Conservation (phyloP, 2,329 filamentous ascomycete species). For the Ceratocystis colombiana region DNA sequence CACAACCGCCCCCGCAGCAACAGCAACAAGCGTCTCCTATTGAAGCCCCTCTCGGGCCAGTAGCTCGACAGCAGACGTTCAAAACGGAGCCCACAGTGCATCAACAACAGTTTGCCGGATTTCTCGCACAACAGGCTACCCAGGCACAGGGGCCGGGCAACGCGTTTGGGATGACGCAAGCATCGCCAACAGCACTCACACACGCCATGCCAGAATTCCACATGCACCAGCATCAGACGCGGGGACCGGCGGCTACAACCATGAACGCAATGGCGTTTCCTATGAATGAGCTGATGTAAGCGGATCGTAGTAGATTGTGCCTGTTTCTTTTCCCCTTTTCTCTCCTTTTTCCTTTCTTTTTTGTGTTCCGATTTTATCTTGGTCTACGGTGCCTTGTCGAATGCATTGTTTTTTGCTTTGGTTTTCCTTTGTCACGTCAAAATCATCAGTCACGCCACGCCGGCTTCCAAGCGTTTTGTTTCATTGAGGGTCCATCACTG, state of each 20-base stretch:
- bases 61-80: slow-evolving; percentile 10
- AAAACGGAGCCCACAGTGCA: slow-evolving; percentile 9
- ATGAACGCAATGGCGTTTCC: slow-evolving; percentile 19
- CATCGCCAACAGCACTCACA: slow-evolving; percentile 10
- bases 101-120: slow-evolving; percentile 2
- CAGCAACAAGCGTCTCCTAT: slow-evolving; percentile 14
- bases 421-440: slow-evolving; percentile 7
- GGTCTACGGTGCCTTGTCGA: background rate
- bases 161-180: slow-evolving; percentile 1
- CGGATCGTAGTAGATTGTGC: background rate
- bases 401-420: background rate
- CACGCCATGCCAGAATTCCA: slow-evolving; percentile 20
- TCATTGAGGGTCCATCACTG: background rate
- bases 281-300: slow-evolving; percentile 13
- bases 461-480: slow-evolving; percentile 1
- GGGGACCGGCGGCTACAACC: background rate
- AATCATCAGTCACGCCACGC: slow-evolving; percentile 7
- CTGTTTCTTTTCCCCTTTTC: background rate
- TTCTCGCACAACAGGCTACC: background rate
- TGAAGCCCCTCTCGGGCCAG: slow-evolving; percentile 1
- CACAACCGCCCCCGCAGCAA: background rate
- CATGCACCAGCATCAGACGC: slow-evolving; percentile 7
- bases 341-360: background rate
- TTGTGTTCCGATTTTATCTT: background rate
- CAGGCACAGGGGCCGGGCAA: background rate